phyloP scores from a whole-genome alignment of 371 early-diverging fungal species.

The Actinomucor elegans region DNA sequence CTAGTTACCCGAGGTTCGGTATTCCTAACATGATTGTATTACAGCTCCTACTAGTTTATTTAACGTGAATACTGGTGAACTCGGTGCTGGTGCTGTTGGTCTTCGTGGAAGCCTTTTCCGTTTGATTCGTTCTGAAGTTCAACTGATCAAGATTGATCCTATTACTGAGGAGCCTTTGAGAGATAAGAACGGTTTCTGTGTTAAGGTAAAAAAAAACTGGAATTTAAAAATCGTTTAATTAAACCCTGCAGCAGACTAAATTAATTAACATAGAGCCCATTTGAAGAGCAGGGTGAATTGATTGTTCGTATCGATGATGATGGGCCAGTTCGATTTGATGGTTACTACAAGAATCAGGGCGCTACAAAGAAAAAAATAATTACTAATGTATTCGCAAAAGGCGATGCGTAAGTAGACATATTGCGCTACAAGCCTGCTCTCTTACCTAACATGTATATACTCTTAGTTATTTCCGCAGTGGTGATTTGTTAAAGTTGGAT shows the following conservation, averaged over 20 bases:
- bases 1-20: not conserved
- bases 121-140: constrained; percentile 17
- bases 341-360: constrained; percentile 42
- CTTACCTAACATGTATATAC: not conserved
- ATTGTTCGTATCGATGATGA: constrained; percentile 32
- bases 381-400: constrained; percentile 29
- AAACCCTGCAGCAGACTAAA: too few species aligned
- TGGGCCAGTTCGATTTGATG: constrained; percentile 25
- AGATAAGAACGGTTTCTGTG: constrained; percentile 45
- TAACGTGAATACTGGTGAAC: constrained; percentile 47
- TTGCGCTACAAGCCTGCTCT: not conserved
- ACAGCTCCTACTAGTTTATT: constrained; percentile 32
- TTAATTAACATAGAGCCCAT: constrained; percentile 11
- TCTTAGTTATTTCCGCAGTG: constrained; percentile 62
- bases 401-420: constrained; percentile 17
- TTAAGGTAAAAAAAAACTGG: constrained; percentile 21
- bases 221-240: not conserved
- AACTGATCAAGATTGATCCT: constrained; percentile 39
- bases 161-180: constrained; percentile 43
- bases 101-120: constrained; percentile 31
- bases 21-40: not conserved
- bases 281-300: constrained; percentile 55
- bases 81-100: constrained; percentile 58
- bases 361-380: constrained; percentile 53
- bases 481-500: constrained; percentile 63